Evolutionary conservation across 2,329 filamentous ascomycete genomes (phyloP).

Genomic region (Pseudopithomyces chartarum): DNA sequence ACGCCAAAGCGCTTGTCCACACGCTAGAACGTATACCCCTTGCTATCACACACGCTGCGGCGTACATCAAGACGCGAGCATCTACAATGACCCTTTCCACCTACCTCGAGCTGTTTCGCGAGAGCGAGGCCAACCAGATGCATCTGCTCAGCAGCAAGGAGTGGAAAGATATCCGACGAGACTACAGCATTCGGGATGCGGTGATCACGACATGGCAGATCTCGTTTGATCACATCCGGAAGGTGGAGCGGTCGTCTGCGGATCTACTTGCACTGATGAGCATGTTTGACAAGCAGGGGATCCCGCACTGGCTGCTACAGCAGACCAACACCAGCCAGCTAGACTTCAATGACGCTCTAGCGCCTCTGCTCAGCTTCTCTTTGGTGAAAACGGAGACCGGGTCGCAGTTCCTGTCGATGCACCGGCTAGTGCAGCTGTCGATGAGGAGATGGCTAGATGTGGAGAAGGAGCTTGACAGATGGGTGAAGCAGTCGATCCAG

Average conservation of each 20-base stretch:
- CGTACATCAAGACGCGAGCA: conserved; percentile 32
- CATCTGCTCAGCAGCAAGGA: conserved; percentile 22
- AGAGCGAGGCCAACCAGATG: conserved; percentile 35
- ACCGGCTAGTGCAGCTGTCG: too few species aligned
- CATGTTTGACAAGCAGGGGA: conserved; percentile 19
- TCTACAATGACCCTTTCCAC: conserved; percentile 11
- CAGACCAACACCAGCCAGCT: conserved; percentile 12
- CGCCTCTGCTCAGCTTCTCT: conserved; percentile 16
- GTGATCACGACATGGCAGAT: conserved; percentile 44
- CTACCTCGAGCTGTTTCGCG: conserved; percentile 49
- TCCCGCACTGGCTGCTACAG: conserved; percentile 13
- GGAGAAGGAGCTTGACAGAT: too few species aligned
- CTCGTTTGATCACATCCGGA: conserved; percentile 29
- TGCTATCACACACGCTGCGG: conserved; percentile 39
- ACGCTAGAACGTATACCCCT: conserved; percentile 42
- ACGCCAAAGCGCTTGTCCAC: conserved; percentile 12
- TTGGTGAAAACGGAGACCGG: conserved; percentile 11
- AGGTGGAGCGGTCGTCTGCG: conserved; percentile 36
- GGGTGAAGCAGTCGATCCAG: too few species aligned
- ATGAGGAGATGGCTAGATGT: too few species aligned
- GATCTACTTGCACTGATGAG: conserved; percentile 48
- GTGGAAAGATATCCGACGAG: conserved; percentile 35
- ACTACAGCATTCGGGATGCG: conserved; percentile 36
- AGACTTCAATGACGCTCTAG: conserved; percentile 19
- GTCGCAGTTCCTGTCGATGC: too few species aligned